phyloP scores from a whole-genome alignment of 371 early-diverging fungal species.

The Mortierella sp. region DNA sequence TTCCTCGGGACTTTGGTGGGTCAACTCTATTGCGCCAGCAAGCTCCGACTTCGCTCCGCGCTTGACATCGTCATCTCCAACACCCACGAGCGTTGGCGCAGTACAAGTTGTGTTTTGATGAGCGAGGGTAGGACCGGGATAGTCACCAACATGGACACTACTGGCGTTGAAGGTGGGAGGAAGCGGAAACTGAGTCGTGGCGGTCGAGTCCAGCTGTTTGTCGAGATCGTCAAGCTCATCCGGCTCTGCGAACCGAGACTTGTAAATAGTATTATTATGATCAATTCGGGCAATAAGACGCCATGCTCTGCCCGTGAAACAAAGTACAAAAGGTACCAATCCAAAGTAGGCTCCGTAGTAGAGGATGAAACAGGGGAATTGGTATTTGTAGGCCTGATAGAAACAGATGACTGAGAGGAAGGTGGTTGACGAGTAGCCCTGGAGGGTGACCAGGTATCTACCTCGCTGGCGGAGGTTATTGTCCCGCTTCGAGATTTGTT shows the following conservation, averaged over 20 bases:
- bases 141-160: background rate
- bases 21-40: conserved; percentile 20
- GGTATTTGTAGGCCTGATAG: conserved; percentile 29
- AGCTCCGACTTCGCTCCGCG: background rate
- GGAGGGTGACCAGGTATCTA: conserved; percentile 39
- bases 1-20: conserved; percentile 15
- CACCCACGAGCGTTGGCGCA: too few species aligned
- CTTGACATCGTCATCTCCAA: too few species aligned
- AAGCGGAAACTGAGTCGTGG: background rate
- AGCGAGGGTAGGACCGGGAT: background rate
- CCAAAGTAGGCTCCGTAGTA: conserved; percentile 35
- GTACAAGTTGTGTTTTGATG: too few species aligned
- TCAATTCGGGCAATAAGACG: conserved; percentile 42
- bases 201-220: background rate
- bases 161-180: background rate
- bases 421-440: conserved; percentile 23
- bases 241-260: conserved; percentile 40
- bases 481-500: conserved; percentile 35
- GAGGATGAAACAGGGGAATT: conserved; percentile 32
- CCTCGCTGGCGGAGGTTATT: conserved; percentile 52
- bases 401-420: conserved; percentile 17
- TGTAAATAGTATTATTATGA: conserved; percentile 40
- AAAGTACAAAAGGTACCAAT: conserved; percentile 32
- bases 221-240: conserved; percentile 19
- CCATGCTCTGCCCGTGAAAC: conserved; percentile 39